phyloP scores from a whole-genome alignment of 148 eudicot species.

The Rhododendron vialii region DNA sequence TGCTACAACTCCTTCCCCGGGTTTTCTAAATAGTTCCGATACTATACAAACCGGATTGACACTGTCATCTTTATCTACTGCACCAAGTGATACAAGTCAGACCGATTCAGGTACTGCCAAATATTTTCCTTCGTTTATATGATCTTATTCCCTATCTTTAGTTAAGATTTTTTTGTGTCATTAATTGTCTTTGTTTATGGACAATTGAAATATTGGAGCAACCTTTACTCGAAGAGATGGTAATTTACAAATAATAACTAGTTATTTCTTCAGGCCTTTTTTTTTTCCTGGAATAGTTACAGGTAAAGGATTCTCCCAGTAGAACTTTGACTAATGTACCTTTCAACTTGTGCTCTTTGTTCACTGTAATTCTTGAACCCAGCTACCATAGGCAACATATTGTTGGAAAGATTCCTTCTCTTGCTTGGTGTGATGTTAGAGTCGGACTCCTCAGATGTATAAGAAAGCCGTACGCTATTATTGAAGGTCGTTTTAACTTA shows the following conservation, averaged over 20 bases:
- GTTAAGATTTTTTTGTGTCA: neutral
- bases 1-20: slow-evolving; percentile 9
- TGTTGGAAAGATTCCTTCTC: neutral
- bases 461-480: neutral
- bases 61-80: neutral
- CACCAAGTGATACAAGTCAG: neutral
- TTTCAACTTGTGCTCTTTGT: neutral
- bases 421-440: neutral
- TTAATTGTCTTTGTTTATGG: neutral
- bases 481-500: neutral
- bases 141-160: neutral
- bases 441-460: neutral
- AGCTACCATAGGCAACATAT: neutral
- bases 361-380: neutral
- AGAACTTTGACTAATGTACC: neutral
- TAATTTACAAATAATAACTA: neutral
- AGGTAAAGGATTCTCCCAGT: neutral
- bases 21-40: neutral
- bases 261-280: neutral
- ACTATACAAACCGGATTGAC: neutral
- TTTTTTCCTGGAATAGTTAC: neutral
- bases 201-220: neutral
- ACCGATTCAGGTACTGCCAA: slow-evolving; percentile 27
- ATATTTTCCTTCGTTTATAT: neutral
- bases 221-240: neutral